These are phyloP conservation scores for Arachnomyces sp. DNA, from an alignment of 2,329 filamentous ascomycete species.

Conservation along the genomic window DNA sequence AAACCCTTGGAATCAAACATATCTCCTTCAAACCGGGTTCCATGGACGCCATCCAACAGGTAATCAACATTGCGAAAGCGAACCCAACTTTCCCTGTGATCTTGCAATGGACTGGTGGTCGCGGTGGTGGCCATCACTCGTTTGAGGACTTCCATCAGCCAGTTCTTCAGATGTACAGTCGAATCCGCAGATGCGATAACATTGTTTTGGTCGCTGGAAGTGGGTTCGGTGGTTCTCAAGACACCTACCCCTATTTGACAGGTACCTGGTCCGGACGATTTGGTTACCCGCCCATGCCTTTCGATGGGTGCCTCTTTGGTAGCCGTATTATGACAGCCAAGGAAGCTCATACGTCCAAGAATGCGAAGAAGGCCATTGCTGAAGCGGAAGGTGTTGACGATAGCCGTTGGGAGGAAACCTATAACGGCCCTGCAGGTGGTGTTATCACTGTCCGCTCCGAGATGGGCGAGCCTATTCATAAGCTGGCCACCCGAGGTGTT, in stretches of 20 bases:
- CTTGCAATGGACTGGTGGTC: constrained; percentile 89
- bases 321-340: constrained; percentile 93
- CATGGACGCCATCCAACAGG: constrained; percentile 75
- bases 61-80: constrained; percentile 90
- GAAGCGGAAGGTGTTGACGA: constrained; percentile 79
- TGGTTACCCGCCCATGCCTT: constrained; percentile 87
- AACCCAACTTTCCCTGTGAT: constrained; percentile 90
- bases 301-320: constrained; percentile 83
- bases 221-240: constrained; percentile 82
- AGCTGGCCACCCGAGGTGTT: constrained; percentile 93
- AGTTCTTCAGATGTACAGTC: constrained; percentile 81
- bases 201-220: constrained; percentile 84
- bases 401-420: constrained; percentile 81
- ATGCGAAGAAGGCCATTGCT: constrained; percentile 83
- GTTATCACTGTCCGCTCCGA: constrained; percentile 95
- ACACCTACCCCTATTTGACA: constrained; percentile 87
- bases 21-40: constrained; percentile 93
- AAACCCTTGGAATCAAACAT: constrained; percentile 86
- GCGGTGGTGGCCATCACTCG: constrained; percentile 89
- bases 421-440: constrained; percentile 83
- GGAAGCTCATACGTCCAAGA: constrained; percentile 80
- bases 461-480: constrained; percentile 99
- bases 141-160: constrained; percentile 94
- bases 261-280: constrained; percentile 81
- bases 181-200: constrained; percentile 78